These are phyloP conservation scores for Lentinula novae-zelandiae DNA, from an alignment of 1,284 basidiomycete species.

Conservation along the genomic window DNA sequence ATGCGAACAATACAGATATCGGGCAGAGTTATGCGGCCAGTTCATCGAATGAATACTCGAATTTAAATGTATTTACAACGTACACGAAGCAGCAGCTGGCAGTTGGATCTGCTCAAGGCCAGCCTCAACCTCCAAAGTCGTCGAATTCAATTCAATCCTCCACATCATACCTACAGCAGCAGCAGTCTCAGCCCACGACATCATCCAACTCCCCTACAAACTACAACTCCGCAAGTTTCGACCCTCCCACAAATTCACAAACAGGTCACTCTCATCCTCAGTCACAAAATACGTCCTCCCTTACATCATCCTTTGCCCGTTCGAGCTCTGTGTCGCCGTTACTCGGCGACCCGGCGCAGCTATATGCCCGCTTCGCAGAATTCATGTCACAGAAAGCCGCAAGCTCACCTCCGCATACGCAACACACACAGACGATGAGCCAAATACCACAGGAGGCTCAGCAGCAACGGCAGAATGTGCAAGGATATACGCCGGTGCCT, in stretches of 20 bases:
- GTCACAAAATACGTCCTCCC: not conserved
- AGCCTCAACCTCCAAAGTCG: not conserved
- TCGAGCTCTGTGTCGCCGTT: not conserved
- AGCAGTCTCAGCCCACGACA: not conserved
- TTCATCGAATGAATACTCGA: not conserved
- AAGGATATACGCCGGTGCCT: not conserved
- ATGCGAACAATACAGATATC: not conserved
- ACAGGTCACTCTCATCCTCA: not conserved
- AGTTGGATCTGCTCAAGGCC: not conserved
- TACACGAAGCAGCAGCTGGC: not conserved
- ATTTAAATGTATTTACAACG: not conserved
- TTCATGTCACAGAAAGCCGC: not conserved
- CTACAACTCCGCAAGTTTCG: not conserved
- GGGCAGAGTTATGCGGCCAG: not conserved
- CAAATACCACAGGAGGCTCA: not conserved
- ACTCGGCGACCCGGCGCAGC: not conserved
- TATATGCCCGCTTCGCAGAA: slow-evolving; percentile 3
- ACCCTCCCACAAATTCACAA: not conserved
- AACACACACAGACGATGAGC: not conserved
- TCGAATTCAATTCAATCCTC: not conserved
- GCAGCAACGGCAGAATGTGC: not conserved
- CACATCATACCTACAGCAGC: not conserved
- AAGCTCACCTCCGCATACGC: not conserved
- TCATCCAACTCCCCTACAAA: not conserved
- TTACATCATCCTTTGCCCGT: not conserved